A percentile compares a stretch with the other conserved stretches of the same genome.
These are phyloP conservation scores for Kodamaea laetipori DNA, from an alignment of 805 yeast genomes.

Conservation along the genomic window DNA sequence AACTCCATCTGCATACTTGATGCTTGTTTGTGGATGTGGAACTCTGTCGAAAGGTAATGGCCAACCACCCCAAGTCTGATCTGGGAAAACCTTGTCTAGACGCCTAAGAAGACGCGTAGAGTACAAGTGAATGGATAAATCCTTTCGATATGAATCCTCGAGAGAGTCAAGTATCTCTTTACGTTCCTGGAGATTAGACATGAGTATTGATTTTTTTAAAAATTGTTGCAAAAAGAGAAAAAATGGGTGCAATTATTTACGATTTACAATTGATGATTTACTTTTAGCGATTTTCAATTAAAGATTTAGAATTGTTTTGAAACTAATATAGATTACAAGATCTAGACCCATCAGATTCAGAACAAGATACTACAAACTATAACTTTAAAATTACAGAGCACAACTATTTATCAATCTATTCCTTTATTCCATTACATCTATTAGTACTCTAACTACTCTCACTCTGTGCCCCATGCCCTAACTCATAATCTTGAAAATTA, in stretches of 20 bases:
- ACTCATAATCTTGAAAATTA: constrained; percentile 4
- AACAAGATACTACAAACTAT: too few relatives aligned
- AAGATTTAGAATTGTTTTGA: too few relatives aligned
- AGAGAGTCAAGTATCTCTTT: constrained; percentile 31
- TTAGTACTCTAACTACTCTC: constrained; percentile 11
- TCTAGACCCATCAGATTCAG: too few relatives aligned
- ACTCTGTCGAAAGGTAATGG: constrained; percentile 45
- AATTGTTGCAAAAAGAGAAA: not conserved
- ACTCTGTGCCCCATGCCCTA: constrained; percentile 7
- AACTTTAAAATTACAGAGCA: too few relatives aligned
- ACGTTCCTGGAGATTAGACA: constrained; percentile 17
- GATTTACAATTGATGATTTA: not conserved
- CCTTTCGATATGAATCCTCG: constrained; percentile 54
- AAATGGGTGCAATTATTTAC: not conserved
- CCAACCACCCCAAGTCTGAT: constrained; percentile 57
- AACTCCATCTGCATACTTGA: constrained; percentile 24
- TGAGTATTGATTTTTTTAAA: not conserved
- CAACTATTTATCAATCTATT: too few relatives aligned
- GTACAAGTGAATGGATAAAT: constrained; percentile 67
- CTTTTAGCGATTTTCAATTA: not conserved
- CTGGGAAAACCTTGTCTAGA: constrained; percentile 39
- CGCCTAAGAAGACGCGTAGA: constrained; percentile 50
- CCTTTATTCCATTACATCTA: too few relatives aligned
- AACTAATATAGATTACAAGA: too few relatives aligned
- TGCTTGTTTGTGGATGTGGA: constrained; percentile 37